These are phyloP conservation scores for Leccinum ponderosum DNA, from an alignment of 1,284 basidiomycete genomes.

Conservation along the genomic window DNA sequence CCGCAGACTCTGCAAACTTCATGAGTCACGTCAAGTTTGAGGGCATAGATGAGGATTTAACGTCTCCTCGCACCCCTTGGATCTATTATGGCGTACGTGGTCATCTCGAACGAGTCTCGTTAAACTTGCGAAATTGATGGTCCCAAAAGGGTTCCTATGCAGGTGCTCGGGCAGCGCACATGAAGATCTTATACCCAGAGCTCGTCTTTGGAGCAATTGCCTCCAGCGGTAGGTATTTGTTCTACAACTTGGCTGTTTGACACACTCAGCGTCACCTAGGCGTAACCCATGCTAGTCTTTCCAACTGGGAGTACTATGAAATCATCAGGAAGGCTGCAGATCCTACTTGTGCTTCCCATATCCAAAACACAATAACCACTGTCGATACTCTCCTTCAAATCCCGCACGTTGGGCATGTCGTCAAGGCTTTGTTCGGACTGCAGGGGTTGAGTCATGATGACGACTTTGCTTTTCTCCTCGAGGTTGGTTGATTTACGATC, in stretches of 20 bases:
- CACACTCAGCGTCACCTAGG: conserved; percentile 35
- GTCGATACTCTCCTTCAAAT: conserved; percentile 64
- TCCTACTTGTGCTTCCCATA: conserved; percentile 65
- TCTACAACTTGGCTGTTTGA: neutral
- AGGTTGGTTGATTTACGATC: conserved; percentile 38
- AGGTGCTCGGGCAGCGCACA: conserved; percentile 92
- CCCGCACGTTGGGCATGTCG: conserved; percentile 41
- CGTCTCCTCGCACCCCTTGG: conserved; percentile 77
- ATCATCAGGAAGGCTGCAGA: conserved; percentile 79
- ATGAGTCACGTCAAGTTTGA: conserved; percentile 79
- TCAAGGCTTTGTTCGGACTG: conserved; percentile 79
- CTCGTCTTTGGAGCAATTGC: conserved; percentile 92
- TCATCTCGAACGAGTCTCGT: neutral
- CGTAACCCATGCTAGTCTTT: conserved; percentile 72
- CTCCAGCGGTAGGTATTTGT: conserved; percentile 64
- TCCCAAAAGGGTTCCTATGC: conserved; percentile 78
- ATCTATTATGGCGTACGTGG: conserved; percentile 90
- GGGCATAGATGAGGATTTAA: conserved; percentile 70
- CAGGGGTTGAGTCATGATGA: conserved; percentile 65
- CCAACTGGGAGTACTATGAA: conserved; percentile 87
- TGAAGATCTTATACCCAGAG: conserved; percentile 86
- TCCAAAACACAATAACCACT: conserved; percentile 63
- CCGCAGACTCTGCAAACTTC: conserved; percentile 93
- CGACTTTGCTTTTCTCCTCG: conserved; percentile 75
- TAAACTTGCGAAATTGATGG: neutral